Evolutionary conservation across 164 flowering plant genomes (phyloP).

Genomic region (Stephania yunnanensis): DNA sequence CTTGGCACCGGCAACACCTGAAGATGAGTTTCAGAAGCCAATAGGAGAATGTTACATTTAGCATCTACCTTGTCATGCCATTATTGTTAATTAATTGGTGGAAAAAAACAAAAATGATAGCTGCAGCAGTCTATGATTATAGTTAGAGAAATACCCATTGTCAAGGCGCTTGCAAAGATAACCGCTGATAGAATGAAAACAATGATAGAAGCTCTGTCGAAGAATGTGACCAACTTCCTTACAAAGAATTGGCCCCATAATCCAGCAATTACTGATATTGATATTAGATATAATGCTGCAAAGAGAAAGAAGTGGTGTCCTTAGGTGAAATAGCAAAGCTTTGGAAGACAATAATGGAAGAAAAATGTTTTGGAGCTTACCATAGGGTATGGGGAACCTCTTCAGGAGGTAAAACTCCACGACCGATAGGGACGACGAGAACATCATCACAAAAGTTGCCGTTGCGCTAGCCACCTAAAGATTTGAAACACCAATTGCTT

Average conservation of each 20-base stretch:
- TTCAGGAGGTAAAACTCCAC: constrained; percentile 89
- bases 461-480: constrained; percentile 91
- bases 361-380: constrained; percentile 27
- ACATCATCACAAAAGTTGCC: constrained; percentile 97
- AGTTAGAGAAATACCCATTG: constrained; percentile 56
- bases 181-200: constrained; percentile 81
- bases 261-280: constrained; percentile 71
- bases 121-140: background rate
- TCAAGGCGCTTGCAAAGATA: constrained; percentile 85
- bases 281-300: constrained; percentile 69
- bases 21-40: background rate
- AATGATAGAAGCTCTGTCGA: constrained; percentile 74
- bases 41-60: background rate
- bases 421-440: constrained; percentile 89
- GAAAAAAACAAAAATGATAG: too few relatives aligned
- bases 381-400: constrained; percentile 91
- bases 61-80: background rate
- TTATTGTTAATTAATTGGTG: background rate
- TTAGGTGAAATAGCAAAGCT: background rate
- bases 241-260: constrained; percentile 60
- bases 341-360: background rate
- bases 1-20: background rate
- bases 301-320: background rate
- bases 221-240: constrained; percentile 52
- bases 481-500: background rate